These are phyloP conservation scores for Dentipellis sp. DNA, from an alignment of 768 basidiomycete genomes.

Conservation along the genomic window DNA sequence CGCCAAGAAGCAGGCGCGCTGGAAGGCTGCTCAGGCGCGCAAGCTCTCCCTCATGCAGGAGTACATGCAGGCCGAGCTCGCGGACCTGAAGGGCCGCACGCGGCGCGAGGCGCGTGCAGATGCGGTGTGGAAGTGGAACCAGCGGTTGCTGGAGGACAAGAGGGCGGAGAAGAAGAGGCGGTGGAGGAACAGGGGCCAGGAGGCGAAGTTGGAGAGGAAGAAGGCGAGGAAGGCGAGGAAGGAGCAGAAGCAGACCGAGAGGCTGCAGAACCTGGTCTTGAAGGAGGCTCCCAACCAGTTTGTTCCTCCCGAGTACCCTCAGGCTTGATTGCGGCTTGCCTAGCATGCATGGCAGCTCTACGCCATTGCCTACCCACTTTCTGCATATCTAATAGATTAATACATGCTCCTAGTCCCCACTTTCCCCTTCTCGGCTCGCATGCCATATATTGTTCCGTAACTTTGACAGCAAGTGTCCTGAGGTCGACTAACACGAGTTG, in stretches of 20 bases:
- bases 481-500: background rate
- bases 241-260: conserved; percentile 18
- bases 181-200: conserved; percentile 30
- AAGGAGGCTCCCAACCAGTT: conserved; percentile 22
- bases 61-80: conserved; percentile 37
- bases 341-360: background rate
- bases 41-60: conserved; percentile 42
- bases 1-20: conserved; percentile 73
- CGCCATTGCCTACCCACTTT: background rate
- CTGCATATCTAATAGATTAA: background rate
- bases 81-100: conserved; percentile 50
- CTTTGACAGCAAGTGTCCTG: background rate
- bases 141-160: conserved; percentile 45
- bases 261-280: conserved; percentile 22
- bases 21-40: conserved; percentile 47
- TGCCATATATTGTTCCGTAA: background rate
- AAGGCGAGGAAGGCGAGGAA: conserved; percentile 20
- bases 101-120: conserved; percentile 59
- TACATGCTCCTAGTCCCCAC: background rate
- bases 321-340: background rate
- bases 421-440: background rate
- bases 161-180: conserved; percentile 54
- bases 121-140: conserved; percentile 66
- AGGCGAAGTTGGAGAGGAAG: conserved; percentile 18
- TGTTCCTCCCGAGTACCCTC: conserved; percentile 10